Base-by-base conservation (phyloP, 2,329 filamentous ascomycete genomes). In the Sclerotinia spermophila region DNA sequence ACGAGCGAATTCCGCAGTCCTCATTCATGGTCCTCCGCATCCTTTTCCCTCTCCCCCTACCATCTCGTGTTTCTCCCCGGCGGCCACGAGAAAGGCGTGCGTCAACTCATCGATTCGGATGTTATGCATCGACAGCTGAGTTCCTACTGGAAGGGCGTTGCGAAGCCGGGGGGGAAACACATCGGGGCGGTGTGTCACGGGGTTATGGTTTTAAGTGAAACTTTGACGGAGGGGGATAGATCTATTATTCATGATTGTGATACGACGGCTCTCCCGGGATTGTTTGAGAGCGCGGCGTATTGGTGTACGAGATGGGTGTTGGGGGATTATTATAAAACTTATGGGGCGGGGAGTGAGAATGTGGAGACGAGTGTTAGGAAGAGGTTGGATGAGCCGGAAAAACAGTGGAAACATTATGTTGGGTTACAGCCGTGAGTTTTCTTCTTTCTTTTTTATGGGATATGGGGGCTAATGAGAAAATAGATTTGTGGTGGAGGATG, bases 321-420 rank as follows among this genome's bases (percentile, higher is more conserved):
- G 19, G 85, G 85, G 4, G 85, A 86, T 69, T 86, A 86, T 73
- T 86, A 86, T 76, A 87, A 87, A 81, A 86, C 85, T 3, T 86
- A 85, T 69, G 85, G 85, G 1, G 82, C 82, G 4, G 82, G 84
- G 0, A 85, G 82, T 71, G 83, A 84, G 45, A 81, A 83, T 71
- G 83, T 85, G 5, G 83, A 86, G 73, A 78, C 80, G 8, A 80
- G 81, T 56, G 84, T 85, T 74, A 77, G 79, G 33, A 84, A 83
- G 72, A 79, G 74, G 2, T 77, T 86, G 33, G 81, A 80, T 60
- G 75, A 82, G 69, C 81, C 82, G 1, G 72, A 78, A 3, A 77
- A 72, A 15, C 83, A 86, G 71, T 86, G 82, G 73, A 83, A 83
- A 74, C 80, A 76, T 67, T 85, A 81, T 69, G 71, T 85, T 27